Conservation (phyloP, 75 land plant species). For the Pinus albicaulis region DNA sequence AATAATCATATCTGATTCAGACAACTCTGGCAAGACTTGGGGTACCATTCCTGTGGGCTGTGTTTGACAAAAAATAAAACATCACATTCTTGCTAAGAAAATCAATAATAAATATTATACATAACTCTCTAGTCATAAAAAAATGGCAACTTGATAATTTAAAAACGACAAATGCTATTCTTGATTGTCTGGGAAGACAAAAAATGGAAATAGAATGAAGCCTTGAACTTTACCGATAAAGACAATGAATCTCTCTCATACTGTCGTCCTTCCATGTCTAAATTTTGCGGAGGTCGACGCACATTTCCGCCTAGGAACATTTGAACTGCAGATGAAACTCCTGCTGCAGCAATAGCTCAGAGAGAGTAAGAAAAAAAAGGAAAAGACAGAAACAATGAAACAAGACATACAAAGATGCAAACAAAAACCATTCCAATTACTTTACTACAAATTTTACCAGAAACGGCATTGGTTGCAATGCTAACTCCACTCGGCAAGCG, state of each 20-base stretch:
- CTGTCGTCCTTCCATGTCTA: too few species aligned
- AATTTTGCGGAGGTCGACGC: too few species aligned
- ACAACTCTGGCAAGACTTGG: conserved; percentile 60
- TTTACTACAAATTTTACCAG: background rate
- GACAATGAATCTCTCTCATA: too few species aligned
- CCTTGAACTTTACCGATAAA: background rate
- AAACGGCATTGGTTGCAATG: too few species aligned
- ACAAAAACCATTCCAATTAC: conserved; percentile 29
- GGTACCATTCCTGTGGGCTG: conserved; percentile 21
- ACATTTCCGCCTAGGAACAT: too few species aligned
- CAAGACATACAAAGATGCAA: conserved; percentile 17
- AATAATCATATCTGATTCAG: conserved; percentile 89
- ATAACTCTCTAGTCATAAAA: background rate
- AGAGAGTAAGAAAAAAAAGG: conserved; percentile 16
- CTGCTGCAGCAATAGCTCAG: conserved; percentile 40
- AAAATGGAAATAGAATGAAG: background rate
- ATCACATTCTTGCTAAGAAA: background rate
- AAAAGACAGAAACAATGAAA: conserved; percentile 17
- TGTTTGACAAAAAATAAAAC: conserved; percentile 1
- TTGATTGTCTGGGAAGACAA: background rate
- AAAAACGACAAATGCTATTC: background rate
- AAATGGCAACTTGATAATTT: background rate
- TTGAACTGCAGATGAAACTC: too few species aligned
- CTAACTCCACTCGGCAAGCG: conserved; percentile 19
- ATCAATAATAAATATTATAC: background rate